Evolutionary conservation across 345 rosid genomes (phyloP).

Genomic region (Moringa oleifera): DNA sequence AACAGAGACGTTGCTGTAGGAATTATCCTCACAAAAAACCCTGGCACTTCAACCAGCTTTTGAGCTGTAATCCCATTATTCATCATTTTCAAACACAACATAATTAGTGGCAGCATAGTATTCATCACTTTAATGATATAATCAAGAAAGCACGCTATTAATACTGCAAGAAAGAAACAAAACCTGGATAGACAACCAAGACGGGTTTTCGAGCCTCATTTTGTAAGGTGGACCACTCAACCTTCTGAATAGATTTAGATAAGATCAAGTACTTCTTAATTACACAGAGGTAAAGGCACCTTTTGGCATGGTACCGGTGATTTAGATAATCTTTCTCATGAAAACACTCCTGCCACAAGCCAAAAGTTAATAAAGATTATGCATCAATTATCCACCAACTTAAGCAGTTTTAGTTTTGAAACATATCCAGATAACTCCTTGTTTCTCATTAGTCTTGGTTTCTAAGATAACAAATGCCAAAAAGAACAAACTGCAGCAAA

Average conservation of each 20-base stretch:
- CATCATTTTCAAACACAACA: slow-evolving; percentile 2
- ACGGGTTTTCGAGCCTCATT: slow-evolving; percentile 93
- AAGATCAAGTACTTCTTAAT: slow-evolving; percentile 56
- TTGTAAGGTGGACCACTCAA: slow-evolving; percentile 74
- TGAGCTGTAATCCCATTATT: slow-evolving; percentile 33
- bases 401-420: not conserved
- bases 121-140: not conserved
- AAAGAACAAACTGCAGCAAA: not conserved
- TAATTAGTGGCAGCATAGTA: not conserved
- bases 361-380: no score
- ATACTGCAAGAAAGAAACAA: slow-evolving; percentile 6
- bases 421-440: no score
- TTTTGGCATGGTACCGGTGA: slow-evolving; percentile 84
- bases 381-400: not conserved
- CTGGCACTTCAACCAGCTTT: slow-evolving; percentile 48
- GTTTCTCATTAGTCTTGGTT: no score
- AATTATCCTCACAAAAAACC: slow-evolving; percentile 56
- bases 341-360: slow-evolving; percentile 68
- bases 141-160: not conserved
- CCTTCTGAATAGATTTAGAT: slow-evolving; percentile 43
- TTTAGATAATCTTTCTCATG: slow-evolving; percentile 81
- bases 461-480: no score
- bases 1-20: slow-evolving; percentile 69
- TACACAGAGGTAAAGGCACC: slow-evolving; percentile 74
- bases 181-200: slow-evolving; percentile 76